Base-by-base conservation (phyloP, 176 grass and related monocot genomes). In the Avena eriantha region DNA sequence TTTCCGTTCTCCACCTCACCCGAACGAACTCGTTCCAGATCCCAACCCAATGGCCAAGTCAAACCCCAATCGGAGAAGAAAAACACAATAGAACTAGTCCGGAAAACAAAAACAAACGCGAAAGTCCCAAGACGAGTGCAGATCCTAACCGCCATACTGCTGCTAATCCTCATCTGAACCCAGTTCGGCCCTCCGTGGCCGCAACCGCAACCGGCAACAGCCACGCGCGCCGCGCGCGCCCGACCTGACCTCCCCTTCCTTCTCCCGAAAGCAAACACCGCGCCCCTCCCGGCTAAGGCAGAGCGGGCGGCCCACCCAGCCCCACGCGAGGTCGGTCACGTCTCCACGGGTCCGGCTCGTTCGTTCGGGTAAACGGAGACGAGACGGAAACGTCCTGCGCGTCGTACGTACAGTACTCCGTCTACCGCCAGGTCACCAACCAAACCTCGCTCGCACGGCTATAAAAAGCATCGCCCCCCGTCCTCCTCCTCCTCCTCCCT, bases 401-500 rank as follows among this genome's bases (percentile, higher is more conserved):
- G 39, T 41, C 0, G 39, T 41, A 41, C 39, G 39, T 41, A 41
- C 39, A 41, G 39, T 41, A 41, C 39, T 41, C 39, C 39, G 39
- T 41, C 10, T 47, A 47, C 45, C 45, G 21, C 22, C 71, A 53
- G 47, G 70, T 21, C 13, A 54, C 79, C 60, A 65, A 80, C 78
- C 79, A 5, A 7, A 41, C 6, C 39, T 41, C 39, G 39, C 59
- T 4, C 78, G 15, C 77, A 24, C n/a, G 41, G 56, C 81, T 91
- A 87, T 84, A 91, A 84, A 91, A 76, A 3, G 48, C 76, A 23
- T 22, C 24, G 24, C 49, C 26, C 41, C 54, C 84, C 14, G 0
- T 3, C 2, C 41, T 35, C 13, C 26, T 19, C 51, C 39, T 56
- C 18, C 8, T 34, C 61, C 64, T 18, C 57, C 79, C 48, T 84